Evolutionary conservation across 768 basidiomycete species (phyloP).

Genomic region (Kwoniella dejecticola): DNA sequence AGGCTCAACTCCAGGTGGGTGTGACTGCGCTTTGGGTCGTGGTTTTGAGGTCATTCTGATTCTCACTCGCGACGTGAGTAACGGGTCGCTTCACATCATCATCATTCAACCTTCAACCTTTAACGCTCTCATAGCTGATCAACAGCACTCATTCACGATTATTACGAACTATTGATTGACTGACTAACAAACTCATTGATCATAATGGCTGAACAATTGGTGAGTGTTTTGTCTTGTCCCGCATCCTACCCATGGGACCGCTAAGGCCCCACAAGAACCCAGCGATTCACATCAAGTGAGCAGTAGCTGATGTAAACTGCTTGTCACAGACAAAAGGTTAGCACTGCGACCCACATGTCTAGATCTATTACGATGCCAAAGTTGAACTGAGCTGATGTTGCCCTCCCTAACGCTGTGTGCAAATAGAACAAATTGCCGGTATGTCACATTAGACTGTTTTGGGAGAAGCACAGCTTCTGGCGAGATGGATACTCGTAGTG

Average conservation of each 20-base stretch:
- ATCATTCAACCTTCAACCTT: not conserved
- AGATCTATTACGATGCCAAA: not conserved
- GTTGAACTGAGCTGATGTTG: too few relatives aligned
- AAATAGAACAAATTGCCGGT: conserved; percentile 87
- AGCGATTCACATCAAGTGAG: not conserved
- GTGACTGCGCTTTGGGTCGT: not conserved
- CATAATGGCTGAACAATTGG: conserved; percentile 64
- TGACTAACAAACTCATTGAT: too few relatives aligned
- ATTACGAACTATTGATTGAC: conserved; percentile 7
- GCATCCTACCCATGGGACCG: conserved; percentile 5
- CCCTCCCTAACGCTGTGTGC: not conserved
- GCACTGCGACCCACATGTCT: conserved; percentile 8
- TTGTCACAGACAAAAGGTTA: conserved; percentile 55
- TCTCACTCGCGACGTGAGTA: not conserved
- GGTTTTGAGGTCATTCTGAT: not conserved
- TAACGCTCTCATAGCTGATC: not conserved
- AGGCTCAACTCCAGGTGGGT: not conserved
- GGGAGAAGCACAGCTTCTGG: not conserved
- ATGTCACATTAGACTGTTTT: conserved; percentile 44
- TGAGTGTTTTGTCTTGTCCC: conserved; percentile 49
- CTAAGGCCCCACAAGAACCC: conserved; percentile 3
- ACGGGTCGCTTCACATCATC: not conserved
- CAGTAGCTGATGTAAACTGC: conserved; percentile 4
- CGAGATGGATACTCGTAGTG: not conserved
- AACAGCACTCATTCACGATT: conserved; percentile 12